Conservation (phyloP, 2,329 filamentous ascomycete species). For the Aspergillus novofumigatus region DNA sequence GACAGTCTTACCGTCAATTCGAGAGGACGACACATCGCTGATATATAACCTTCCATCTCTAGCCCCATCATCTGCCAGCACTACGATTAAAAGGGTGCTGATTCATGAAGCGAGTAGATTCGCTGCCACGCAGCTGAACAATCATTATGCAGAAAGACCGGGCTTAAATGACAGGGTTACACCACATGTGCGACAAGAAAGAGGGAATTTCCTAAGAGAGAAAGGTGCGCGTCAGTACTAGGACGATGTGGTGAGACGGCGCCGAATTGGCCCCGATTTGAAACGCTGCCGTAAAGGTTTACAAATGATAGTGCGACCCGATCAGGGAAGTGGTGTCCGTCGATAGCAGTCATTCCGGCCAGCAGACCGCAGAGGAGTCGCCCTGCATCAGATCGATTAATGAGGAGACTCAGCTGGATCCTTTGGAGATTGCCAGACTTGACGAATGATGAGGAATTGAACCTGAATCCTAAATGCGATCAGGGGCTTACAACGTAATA, state of each 20-base stretch:
- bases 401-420: no score
- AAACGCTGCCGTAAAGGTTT: not conserved
- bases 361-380: not conserved
- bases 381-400: not conserved
- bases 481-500: not conserved
- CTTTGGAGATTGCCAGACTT: no score
- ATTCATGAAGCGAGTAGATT: not conserved
- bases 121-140: not conserved
- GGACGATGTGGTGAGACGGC: not conserved
- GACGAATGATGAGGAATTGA: no score
- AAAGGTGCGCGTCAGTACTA: not conserved
- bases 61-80: not conserved
- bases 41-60: not conserved
- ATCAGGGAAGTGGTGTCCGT: not conserved
- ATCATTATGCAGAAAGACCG: not conserved
- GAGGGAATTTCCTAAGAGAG: not conserved
- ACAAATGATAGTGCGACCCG: not conserved
- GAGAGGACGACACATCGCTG: not conserved
- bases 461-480: not conserved
- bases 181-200: not conserved
- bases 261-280: not conserved
- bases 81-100: not conserved
- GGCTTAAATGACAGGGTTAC: not conserved
- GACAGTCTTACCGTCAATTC: not conserved
- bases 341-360: not conserved